Conservation (phyloP, 2,329 filamentous ascomycete species). For the Curvularia verruculosa region DNA sequence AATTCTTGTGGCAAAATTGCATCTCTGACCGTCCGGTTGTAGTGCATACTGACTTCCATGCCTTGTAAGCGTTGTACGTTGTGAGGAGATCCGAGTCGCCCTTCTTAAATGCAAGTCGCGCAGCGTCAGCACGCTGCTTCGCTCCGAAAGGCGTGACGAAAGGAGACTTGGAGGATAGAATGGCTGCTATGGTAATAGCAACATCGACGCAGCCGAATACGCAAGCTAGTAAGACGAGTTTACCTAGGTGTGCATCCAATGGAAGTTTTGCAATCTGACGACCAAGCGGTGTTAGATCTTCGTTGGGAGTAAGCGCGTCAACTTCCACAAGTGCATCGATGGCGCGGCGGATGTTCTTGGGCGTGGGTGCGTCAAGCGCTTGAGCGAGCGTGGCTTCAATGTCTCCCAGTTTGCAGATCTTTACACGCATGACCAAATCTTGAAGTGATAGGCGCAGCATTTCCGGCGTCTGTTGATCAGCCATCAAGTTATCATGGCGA, state of each 20-base stretch:
- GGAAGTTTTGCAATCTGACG: conserved; percentile 86
- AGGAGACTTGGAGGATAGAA: conserved; percentile 91
- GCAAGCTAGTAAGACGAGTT: conserved; percentile 83
- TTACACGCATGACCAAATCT: conserved; percentile 92
- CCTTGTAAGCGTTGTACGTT: conserved; percentile 88
- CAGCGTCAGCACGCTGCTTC: conserved; percentile 79
- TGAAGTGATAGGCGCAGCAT: conserved; percentile 94
- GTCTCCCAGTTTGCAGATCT: conserved; percentile 93
- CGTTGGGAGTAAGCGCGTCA: conserved; percentile 77
- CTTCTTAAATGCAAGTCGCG: conserved; percentile 77
- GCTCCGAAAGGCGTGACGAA: conserved; percentile 88
- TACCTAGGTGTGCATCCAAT: conserved; percentile 92
- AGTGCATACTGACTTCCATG: conserved; percentile 84
- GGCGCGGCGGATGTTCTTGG: conserved; percentile 90
- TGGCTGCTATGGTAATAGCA: conserved; percentile 87
- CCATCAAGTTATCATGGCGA: conserved; percentile 82
- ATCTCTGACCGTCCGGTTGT: conserved; percentile 75
- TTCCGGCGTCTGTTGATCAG: conserved; percentile 93
- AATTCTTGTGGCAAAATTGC: conserved; percentile 94
- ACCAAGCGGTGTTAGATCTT: conserved; percentile 87
- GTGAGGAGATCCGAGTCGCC: conserved; percentile 92
- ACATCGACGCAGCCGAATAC: conserved; percentile 93
- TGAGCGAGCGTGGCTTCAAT: conserved; percentile 89
- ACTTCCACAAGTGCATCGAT: conserved; percentile 94
- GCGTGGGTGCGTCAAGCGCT: conserved; percentile 86